These are phyloP conservation scores for Tardiomyces blankii DNA, from an alignment of 1,139 yeast species.

Conservation along the genomic window DNA sequence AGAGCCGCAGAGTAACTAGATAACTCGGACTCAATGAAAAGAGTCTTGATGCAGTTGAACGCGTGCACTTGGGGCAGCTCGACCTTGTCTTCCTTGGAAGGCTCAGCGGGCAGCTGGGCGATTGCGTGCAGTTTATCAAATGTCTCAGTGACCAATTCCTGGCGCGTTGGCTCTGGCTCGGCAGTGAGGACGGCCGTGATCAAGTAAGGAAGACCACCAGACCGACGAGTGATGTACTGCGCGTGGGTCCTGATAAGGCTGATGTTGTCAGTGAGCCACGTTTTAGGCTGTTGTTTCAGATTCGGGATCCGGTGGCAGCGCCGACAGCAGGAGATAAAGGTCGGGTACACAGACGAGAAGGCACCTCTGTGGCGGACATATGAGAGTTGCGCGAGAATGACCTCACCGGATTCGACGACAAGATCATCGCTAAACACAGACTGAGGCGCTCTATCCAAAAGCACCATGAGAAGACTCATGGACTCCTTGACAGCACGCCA, in stretches of 20 bases:
- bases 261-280: constrained; percentile 50
- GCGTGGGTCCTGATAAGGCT: constrained; percentile 42
- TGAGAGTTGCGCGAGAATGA: constrained; percentile 55
- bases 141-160: constrained; percentile 33
- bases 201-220: constrained; percentile 82
- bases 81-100: constrained; percentile 36
- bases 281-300: constrained; percentile 30
- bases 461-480: constrained; percentile 38
- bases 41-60: constrained; percentile 65
- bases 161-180: constrained; percentile 23
- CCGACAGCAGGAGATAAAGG: constrained; percentile 53
- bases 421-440: constrained; percentile 15
- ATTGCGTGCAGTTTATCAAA: constrained; percentile 41
- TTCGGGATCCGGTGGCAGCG: constrained; percentile 32
- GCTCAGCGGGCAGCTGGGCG: constrained; percentile 38
- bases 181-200: constrained; percentile 64
- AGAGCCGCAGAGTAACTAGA: constrained; percentile 40
- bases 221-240: constrained; percentile 71
- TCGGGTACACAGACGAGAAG: constrained; percentile 75
- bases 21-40: constrained; percentile 61
- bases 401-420: constrained; percentile 35
- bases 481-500: constrained; percentile 86
- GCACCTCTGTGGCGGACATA: constrained; percentile 85
- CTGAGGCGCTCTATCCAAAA: constrained; percentile 27
- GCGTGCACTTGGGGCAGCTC: constrained; percentile 93